Base-by-base conservation (phyloP, 768 basidiomycete genomes). In the Agaricus blazei region DNA sequence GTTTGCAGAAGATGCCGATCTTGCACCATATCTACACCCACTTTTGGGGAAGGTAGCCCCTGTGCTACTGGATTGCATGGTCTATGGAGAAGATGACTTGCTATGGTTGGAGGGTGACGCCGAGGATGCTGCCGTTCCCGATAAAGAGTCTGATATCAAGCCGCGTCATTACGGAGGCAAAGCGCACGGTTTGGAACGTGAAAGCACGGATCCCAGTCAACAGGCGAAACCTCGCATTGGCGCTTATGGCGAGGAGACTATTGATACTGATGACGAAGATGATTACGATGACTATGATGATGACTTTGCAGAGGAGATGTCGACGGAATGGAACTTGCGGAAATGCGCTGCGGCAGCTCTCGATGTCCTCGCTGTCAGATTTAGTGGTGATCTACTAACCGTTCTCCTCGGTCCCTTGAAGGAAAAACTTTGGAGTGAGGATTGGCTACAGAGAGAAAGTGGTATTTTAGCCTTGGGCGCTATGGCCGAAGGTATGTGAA, bases 321-420 rank as follows among this genome's bases (percentile, higher is more conserved):
- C 90, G 9, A 96, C 96, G 1, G 95, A 98, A 68, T 99, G 97
- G 97, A 99, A 98, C 72, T 76, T 98, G 58, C 82, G 97, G 59
- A 99, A 99, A 74, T 99, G 97, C 66, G 93, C 94, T 1, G 97
- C 97, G 0, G 97, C 97, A 0, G 97, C 97, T 9, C 76, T 99
- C 55, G 97, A 99, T 68, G 95, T 99, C 27, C 82, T 99, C 55
- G 93, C 94, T 1, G 93, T 98, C 15, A 84, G 92, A 41, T 98
- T 98, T 64, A 85, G 87, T 36, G 80, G 80, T n/a, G 94, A 98
- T 56, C 73, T 98, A 54, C 74, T 99, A 65, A 88, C 89, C 58
- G 88, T 97, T 43, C 76, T 98, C 26, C 78, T 99, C 27, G 86
- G 90, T 4, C 88, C 90, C 28, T 72, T 99, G 67, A 96, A 97